Base-by-base conservation (phyloP, 345 rosid species). In the Eucalyptus cloeziana region DNA sequence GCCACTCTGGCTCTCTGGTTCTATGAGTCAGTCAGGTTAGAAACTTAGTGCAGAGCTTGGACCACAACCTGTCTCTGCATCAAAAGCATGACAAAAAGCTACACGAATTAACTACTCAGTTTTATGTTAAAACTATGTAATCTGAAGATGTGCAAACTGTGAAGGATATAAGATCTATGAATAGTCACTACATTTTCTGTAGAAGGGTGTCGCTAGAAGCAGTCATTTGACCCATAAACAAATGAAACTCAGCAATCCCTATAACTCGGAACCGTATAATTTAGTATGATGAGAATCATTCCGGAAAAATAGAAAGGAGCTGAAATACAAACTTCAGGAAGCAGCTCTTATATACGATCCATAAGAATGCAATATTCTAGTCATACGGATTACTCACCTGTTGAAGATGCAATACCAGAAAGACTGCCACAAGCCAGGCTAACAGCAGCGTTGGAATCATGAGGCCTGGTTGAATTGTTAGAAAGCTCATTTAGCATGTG, bases 351-450 rank as follows among this genome's bases (percentile, higher is more conserved):
- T 37, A 1, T 37, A 76, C 1, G 7, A 76, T 76, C 45, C 45
- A 76, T 76, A 76, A 37, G 62, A 51, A 86, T 31, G 56, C 56
- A 51, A 31, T 86, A 44, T 49, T 43, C 71, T 60, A 91, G 89
- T 49, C 86, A 43, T 58, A 30, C 45, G 88, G 86, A 88, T 89
- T 58, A 92, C 91, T 94, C 91, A 95, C 99, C 99, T 88, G 99
- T 98, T 86, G 99, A 97, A 60, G 99, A 95, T n/a, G 96, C 99
- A 91, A 98, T 93, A 91, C 99, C 99, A 60, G 99, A 98, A 83
- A 97, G 94, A 91, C 99, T 98, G 92, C 99, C 99, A 91, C 98
- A 98, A 50, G 98, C 97, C 88, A 98, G 94, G 92, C 99, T 96
- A 87, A 95, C 94, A 62, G 93, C 90, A 45, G 93, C 89, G 50